phyloP scores from a whole-genome alignment of 1,139 yeast genomes.

The Meyerozyma carpophila region DNA sequence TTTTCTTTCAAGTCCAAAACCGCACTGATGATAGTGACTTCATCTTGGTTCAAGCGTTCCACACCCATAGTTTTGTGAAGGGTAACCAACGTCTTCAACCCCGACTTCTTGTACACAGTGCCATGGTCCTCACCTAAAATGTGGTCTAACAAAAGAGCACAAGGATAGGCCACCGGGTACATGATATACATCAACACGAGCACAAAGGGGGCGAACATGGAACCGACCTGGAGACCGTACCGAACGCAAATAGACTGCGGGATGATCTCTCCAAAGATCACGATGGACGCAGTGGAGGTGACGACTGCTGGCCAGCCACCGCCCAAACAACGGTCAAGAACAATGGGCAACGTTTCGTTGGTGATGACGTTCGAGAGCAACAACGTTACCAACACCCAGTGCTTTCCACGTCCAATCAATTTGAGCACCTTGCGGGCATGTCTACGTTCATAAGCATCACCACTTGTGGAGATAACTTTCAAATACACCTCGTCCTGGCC shows the following conservation, averaged over 20 bases:
- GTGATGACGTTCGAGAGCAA: slow-evolving; percentile 86
- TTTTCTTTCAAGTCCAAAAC: slow-evolving; percentile 92
- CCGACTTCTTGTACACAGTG: slow-evolving; percentile 86
- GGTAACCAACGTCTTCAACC: slow-evolving; percentile 88
- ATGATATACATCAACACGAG: slow-evolving; percentile 75
- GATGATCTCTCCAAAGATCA: slow-evolving; percentile 91
- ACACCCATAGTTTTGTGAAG: slow-evolving; percentile 94
- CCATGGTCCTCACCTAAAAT: slow-evolving; percentile 95
- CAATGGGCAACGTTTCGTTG: slow-evolving; percentile 92
- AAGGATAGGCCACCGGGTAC: slow-evolving; percentile 93
- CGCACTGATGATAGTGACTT: slow-evolving; percentile 91
- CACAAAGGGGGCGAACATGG: slow-evolving; percentile 87
- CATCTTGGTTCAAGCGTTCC: slow-evolving; percentile 88
- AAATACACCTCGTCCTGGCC: slow-evolving; percentile 95
- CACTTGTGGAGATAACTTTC: slow-evolving; percentile 61
- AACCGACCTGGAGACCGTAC: slow-evolving; percentile 88
- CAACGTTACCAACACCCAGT: slow-evolving; percentile 94
- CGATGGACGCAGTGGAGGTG: slow-evolving; percentile 86
- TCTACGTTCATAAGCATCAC: slow-evolving; percentile 55
- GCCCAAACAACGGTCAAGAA: slow-evolving; percentile 84
- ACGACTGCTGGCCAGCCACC: slow-evolving; percentile 99
- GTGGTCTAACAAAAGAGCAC: slow-evolving; percentile 73
- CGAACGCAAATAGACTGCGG: slow-evolving; percentile 93
- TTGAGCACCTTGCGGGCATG: slow-evolving; percentile 71
- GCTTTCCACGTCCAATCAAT: slow-evolving; percentile 80